Conservation (phyloP, 1,284 basidiomycete genomes). For the Rugosomyces carneus region DNA sequence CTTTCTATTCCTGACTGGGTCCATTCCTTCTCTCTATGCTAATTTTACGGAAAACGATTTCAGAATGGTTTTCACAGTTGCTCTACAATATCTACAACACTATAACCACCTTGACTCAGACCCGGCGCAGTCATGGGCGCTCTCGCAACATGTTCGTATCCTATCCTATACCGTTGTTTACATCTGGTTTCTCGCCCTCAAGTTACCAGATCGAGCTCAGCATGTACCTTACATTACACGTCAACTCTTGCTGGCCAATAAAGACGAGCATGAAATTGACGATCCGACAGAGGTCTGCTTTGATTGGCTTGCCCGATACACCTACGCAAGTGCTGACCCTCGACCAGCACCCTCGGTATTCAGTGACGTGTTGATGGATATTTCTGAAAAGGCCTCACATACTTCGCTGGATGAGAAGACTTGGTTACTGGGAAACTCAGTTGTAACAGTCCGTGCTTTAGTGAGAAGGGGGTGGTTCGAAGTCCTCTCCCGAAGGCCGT, state of each 20-base stretch:
- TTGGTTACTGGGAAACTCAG: constrained; percentile 85
- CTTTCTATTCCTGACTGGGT: constrained; percentile 85
- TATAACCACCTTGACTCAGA: constrained; percentile 69
- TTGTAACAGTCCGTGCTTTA: constrained; percentile 80
- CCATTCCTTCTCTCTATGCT: constrained; percentile 69
- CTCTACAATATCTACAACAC: constrained; percentile 90
- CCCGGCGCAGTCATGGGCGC: constrained; percentile 72
- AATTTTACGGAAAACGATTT: constrained; percentile 94
- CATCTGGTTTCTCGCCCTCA: constrained; percentile 91
- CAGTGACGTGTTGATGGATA: constrained; percentile 65
- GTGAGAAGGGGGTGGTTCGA: constrained; percentile 85
- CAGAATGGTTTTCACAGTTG: constrained; percentile 93
- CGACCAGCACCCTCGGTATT: constrained; percentile 81
- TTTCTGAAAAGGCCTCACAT: constrained; percentile 32
- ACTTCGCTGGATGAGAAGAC: constrained; percentile 56
- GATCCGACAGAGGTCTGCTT: constrained; percentile 95
- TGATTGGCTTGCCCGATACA: constrained; percentile 95
- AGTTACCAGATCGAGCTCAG: constrained; percentile 77
- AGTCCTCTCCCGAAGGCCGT: constrained; percentile 81
- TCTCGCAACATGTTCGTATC: constrained; percentile 93
- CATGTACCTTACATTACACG: constrained; percentile 87
- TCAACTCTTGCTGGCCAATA: constrained; percentile 85
- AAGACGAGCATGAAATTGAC: constrained; percentile 70
- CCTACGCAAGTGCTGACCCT: constrained; percentile 92
- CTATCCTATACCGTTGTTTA: constrained; percentile 93